Percentiles rank a stretch among this genome's conserved stretches.
Conservation (phyloP, 2,329 filamentous ascomycete genomes). For the Aspergillus ochraceus region DNA sequence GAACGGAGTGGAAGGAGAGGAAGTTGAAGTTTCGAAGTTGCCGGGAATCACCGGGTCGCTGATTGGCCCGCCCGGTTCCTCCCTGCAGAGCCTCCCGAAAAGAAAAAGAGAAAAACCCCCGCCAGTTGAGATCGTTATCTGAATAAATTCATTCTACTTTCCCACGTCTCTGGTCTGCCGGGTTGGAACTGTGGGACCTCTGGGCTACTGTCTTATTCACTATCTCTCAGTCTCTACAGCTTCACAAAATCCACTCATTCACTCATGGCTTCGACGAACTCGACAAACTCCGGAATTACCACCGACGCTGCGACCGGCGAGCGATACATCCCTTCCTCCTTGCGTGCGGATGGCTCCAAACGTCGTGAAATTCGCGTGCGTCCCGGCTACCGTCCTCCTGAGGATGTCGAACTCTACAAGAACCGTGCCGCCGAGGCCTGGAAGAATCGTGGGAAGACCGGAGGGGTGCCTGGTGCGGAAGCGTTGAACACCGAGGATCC, state of each 20-base stretch:
- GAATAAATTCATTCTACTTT: neutral
- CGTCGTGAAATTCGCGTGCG: conserved; percentile 91
- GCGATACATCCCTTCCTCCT: conserved; percentile 84
- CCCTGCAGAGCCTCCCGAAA: conserved; percentile 20
- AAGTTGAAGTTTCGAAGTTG: conserved; percentile 32
- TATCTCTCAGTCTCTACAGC: neutral
- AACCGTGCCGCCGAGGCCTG: conserved; percentile 85
- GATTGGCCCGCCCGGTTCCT: conserved; percentile 32
- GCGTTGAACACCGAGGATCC: conserved; percentile 52
- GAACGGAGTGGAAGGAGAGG: conserved; percentile 17
- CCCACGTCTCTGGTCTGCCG: neutral
- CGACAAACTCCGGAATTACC: conserved; percentile 68
- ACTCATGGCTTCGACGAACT: conserved; percentile 47
- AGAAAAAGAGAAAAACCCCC: neutral
- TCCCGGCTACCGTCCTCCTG: conserved; percentile 88
- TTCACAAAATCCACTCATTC: neutral
- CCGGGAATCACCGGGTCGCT: conserved; percentile 40
- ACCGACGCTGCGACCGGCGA: conserved; percentile 73
- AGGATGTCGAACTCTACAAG: conserved; percentile 95
- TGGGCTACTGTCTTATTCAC: no score
- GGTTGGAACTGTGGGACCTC: no score
- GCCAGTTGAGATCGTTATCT: conserved; percentile 4
- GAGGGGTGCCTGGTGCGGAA: conserved; percentile 70
- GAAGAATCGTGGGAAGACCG: conserved; percentile 70
- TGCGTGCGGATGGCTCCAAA: conserved; percentile 84